Evolutionary conservation across 2,329 filamentous ascomycete species (phyloP).

Genomic region (Rhinocladiella similis): DNA sequence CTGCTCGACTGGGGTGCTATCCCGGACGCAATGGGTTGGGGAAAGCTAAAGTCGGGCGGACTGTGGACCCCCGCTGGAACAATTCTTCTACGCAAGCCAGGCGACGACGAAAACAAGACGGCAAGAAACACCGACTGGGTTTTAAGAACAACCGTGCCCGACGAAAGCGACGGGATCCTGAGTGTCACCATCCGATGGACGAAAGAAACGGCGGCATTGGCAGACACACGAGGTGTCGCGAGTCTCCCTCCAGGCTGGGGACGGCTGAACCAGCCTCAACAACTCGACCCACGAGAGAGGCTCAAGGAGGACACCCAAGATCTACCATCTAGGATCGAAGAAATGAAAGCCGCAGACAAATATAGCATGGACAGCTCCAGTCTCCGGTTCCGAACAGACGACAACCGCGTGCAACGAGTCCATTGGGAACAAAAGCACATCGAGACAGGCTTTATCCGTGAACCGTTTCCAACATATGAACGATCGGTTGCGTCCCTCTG

Average conservation of each 20-base stretch:
- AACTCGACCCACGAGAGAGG: conserved; percentile 20
- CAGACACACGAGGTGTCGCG: conserved; percentile 54
- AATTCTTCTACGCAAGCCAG: conserved; percentile 54
- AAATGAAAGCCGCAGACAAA: conserved; percentile 28
- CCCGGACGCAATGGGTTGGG: conserved; percentile 60
- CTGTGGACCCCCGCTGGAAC: conserved; percentile 63
- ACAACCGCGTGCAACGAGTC: conserved; percentile 27
- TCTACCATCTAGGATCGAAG: conserved; percentile 27
- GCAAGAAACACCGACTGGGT: conserved; percentile 50
- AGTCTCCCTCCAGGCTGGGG: conserved; percentile 62
- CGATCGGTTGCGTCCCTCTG: conserved; percentile 26
- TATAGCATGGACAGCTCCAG: conserved; percentile 27
- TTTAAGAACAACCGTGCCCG: conserved; percentile 55
- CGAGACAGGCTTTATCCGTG: conserved; percentile 25
- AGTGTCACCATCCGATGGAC: conserved; percentile 61
- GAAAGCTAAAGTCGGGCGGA: conserved; percentile 56
- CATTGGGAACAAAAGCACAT: conserved; percentile 30
- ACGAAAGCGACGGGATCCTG: conserved; percentile 62
- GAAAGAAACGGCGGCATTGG: conserved; percentile 37
- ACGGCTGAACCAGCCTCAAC: conserved; percentile 30
- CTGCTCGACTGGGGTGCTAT: conserved; percentile 64
- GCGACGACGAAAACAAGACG: conserved; percentile 12
- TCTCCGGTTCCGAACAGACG: conserved; percentile 32
- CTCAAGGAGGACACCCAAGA: conserved; percentile 16
- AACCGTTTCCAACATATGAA: conserved; percentile 19